A percentile compares a stretch with the other conserved stretches of the same genome.
These are phyloP conservation scores for Boletellus deceptivus DNA, from an alignment of 1,284 basidiomycete genomes.

Conservation along the genomic window DNA sequence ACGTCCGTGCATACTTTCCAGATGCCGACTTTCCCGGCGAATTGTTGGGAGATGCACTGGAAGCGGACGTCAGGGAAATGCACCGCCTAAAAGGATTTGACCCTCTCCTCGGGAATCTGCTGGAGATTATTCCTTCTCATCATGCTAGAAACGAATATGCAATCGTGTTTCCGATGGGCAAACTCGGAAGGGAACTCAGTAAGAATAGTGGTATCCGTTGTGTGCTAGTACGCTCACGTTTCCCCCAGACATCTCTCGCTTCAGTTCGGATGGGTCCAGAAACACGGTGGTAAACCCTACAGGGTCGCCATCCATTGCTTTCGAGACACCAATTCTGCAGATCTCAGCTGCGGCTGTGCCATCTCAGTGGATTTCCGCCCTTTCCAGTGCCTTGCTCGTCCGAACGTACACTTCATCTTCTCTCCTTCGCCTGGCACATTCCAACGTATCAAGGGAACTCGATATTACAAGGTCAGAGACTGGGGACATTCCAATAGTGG, in stretches of 20 bases:
- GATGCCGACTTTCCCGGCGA: slow-evolving; percentile 69
- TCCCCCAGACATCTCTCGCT: slow-evolving; percentile 49
- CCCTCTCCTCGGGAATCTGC: slow-evolving; percentile 51
- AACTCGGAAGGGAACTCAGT: slow-evolving; percentile 59
- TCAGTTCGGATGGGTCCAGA: slow-evolving; percentile 31
- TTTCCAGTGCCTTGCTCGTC: slow-evolving; percentile 29
- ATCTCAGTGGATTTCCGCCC: slow-evolving; percentile 23
- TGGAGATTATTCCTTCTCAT: slow-evolving; percentile 41
- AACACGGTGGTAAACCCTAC: slow-evolving; percentile 42
- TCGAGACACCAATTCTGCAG: slow-evolving; percentile 36
- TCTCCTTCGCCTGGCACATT: slow-evolving; percentile 22
- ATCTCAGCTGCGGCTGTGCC: slow-evolving; percentile 19
- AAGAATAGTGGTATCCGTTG: slow-evolving; percentile 22
- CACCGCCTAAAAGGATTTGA: slow-evolving; percentile 46
- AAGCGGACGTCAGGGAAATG: slow-evolving; percentile 40
- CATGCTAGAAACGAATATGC: slow-evolving; percentile 31
- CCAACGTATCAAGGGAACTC: slow-evolving; percentile 31
- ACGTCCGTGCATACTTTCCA: slow-evolving; percentile 64
- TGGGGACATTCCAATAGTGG: slow-evolving; percentile 42
- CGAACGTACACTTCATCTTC: slow-evolving; percentile 33
- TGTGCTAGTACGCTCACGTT: slow-evolving; percentile 7
- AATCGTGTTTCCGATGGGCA: slow-evolving; percentile 63
- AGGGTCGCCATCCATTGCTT: slow-evolving; percentile 34
- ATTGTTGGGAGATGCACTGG: slow-evolving; percentile 55
- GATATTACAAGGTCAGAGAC: slow-evolving; percentile 40